phyloP scores from a whole-genome alignment of 1,139 yeast genomes.

The Yamadazyma epiphylla region DNA sequence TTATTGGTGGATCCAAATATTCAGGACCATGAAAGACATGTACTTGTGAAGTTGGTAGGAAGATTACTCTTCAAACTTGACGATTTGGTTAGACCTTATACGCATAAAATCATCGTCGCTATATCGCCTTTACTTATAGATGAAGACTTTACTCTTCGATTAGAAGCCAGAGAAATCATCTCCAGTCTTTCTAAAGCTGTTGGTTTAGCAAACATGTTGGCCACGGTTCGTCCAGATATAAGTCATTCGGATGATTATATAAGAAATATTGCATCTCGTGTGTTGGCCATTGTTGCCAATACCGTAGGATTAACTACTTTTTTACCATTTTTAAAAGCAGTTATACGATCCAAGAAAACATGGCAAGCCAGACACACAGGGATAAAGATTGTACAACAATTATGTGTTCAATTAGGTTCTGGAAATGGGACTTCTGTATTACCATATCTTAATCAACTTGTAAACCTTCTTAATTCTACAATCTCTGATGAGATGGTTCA shows the following conservation, averaged over 20 bases:
- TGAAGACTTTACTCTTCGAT: conserved; percentile 67
- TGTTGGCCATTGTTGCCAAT: conserved; percentile 82
- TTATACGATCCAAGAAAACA: conserved; percentile 70
- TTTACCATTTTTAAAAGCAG: conserved; percentile 80
- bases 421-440: conserved; percentile 54
- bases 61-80: conserved; percentile 65
- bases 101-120: conserved; percentile 69
- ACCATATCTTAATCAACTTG: conserved; percentile 67
- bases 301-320: conserved; percentile 71
- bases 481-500: conserved; percentile 69
- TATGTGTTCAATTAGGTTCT: conserved; percentile 66
- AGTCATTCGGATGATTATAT: conserved; percentile 82
- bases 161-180: conserved; percentile 78
- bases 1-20: conserved; percentile 66
- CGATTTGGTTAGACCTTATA: conserved; percentile 64
- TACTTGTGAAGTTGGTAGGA: conserved; percentile 72
- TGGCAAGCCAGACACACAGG: conserved; percentile 93
- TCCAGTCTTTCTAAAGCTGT: conserved; percentile 75
- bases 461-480: conserved; percentile 56
- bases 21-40: conserved; percentile 82
- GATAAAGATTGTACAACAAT: conserved; percentile 70
- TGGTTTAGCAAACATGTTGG: conserved; percentile 75
- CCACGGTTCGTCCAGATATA: conserved; percentile 76
- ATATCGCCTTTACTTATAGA: conserved; percentile 79
- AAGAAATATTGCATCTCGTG: conserved; percentile 71